phyloP scores from a whole-genome alignment of 2,329 filamentous ascomycete species.

The Colletotrichum liriopes region DNA sequence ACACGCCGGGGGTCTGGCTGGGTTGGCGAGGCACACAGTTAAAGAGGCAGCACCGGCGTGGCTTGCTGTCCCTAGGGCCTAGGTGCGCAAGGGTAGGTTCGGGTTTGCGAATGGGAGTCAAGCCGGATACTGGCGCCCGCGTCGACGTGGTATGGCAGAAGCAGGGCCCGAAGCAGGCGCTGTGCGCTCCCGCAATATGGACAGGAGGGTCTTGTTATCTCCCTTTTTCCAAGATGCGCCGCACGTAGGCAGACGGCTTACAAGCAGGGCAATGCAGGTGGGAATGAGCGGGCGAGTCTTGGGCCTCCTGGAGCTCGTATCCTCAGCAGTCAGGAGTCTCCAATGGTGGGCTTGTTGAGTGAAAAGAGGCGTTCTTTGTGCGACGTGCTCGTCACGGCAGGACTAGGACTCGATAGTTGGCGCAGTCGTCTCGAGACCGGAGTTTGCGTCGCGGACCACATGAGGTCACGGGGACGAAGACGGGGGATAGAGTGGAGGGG shows the following conservation, averaged over 20 bases:
- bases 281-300: constrained; percentile 18
- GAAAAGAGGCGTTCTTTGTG: constrained; percentile 52
- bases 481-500: constrained; percentile 25
- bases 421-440: constrained; percentile 42
- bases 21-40: constrained; percentile 27
- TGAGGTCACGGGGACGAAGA: constrained; percentile 41
- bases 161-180: constrained; percentile 19
- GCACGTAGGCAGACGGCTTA: constrained; percentile 24
- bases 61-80: constrained; percentile 42
- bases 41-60: constrained; percentile 21
- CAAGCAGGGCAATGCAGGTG: constrained; percentile 4
- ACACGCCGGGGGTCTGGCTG: constrained; percentile 37
- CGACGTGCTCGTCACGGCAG: constrained; percentile 46
- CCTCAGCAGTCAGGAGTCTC: constrained; percentile 49
- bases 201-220: constrained; percentile 25
- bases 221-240: constrained; percentile 32
- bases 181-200: constrained; percentile 33
- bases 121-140: constrained; percentile 28
- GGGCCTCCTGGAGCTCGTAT: constrained; percentile 51
- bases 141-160: constrained; percentile 8
- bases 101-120: constrained; percentile 28
- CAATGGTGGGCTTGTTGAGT: constrained; percentile 52
- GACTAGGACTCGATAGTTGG: constrained; percentile 44
- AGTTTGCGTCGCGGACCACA: constrained; percentile 43
- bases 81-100: constrained; percentile 44